Evolutionary conservation across 1,284 basidiomycete genomes (phyloP).

Genomic region (Sanghuangporus baumii): DNA sequence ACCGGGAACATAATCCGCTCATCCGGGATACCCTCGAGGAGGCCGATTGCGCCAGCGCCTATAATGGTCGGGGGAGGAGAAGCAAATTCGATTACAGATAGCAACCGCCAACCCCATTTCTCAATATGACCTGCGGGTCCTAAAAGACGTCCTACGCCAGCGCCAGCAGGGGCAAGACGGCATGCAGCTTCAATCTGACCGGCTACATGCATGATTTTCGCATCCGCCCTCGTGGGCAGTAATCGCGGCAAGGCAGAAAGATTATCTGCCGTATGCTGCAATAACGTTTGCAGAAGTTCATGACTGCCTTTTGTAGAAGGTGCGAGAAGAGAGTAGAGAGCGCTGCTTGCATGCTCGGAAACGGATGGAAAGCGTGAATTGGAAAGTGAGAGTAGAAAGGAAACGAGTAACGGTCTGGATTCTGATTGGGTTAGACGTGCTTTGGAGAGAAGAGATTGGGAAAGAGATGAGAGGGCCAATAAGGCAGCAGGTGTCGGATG

Average conservation of each 20-base stretch:
- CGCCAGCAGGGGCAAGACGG: constrained; percentile 32
- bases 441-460: constrained; percentile 43
- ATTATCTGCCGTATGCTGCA: constrained; percentile 54
- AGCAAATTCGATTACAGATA: constrained; percentile 70
- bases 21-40: constrained; percentile 40
- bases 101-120: constrained; percentile 81
- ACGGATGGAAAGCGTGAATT: constrained; percentile 51
- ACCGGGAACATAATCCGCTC: constrained; percentile 49
- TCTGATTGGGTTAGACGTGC: constrained; percentile 61
- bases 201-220: constrained; percentile 62
- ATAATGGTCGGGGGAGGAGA: constrained; percentile 45
- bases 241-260: constrained; percentile 73
- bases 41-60: constrained; percentile 41
- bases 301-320: constrained; percentile 35
- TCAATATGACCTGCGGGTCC: constrained; percentile 82
- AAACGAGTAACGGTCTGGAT: constrained; percentile 59
- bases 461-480: constrained; percentile 48
- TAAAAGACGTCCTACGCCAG: constrained; percentile 61
- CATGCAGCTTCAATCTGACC: constrained; percentile 69
- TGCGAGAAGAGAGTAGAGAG: constrained; percentile 43
- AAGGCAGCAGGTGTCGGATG: constrained; percentile 66
- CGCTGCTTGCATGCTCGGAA: constrained; percentile 39
- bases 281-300: constrained; percentile 45
- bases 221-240: constrained; percentile 63
- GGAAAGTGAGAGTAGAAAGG: constrained; percentile 61